Evolutionary conservation across 306 rosid genomes (phyloP).

Genomic region (Ziziphus jujuba): DNA sequence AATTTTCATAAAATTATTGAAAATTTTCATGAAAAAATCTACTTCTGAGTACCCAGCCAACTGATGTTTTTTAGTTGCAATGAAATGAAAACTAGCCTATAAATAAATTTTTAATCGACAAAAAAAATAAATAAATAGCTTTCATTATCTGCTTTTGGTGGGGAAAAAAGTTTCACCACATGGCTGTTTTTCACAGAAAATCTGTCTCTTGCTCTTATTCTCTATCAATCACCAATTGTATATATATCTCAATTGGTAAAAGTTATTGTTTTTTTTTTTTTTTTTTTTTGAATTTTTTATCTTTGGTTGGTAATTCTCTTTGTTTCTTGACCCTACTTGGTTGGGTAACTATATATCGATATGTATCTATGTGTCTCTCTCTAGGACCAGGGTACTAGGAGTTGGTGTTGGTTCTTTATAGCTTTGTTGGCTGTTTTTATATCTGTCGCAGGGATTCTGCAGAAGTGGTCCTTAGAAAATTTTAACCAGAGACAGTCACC

Average conservation of each 20-base stretch:
- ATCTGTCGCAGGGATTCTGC: slow-evolving; percentile 49
- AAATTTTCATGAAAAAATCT: too few species aligned
- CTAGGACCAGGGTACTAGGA: slow-evolving; percentile 53
- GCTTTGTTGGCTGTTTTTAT: slow-evolving; percentile 62
- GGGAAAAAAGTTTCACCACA: slow-evolving; percentile 12
- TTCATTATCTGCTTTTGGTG: too few species aligned
- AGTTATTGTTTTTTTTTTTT: neutral
- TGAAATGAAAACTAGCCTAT: too few species aligned
- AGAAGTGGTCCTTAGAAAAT: slow-evolving; percentile 44
- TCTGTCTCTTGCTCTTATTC: slow-evolving; percentile 20
- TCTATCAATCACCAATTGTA: neutral
- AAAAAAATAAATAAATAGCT: too few species aligned
- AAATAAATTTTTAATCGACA: too few species aligned
- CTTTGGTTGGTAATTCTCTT: slow-evolving; percentile 3
- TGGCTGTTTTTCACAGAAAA: slow-evolving; percentile 15
- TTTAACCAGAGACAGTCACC: too few species aligned
- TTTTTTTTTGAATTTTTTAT: neutral
- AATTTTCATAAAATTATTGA: too few species aligned
- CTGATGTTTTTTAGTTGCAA: too few species aligned
- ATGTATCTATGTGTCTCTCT: slow-evolving; percentile 38
- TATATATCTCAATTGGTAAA: neutral
- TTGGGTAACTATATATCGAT: slow-evolving; percentile 5
- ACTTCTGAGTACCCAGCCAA: too few species aligned
- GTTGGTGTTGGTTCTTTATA: slow-evolving; percentile 61
- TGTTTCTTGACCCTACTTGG: slow-evolving; percentile 16